Conservation (phyloP, 106 monocot genomes). For the Alisma plantagoaquatica region DNA sequence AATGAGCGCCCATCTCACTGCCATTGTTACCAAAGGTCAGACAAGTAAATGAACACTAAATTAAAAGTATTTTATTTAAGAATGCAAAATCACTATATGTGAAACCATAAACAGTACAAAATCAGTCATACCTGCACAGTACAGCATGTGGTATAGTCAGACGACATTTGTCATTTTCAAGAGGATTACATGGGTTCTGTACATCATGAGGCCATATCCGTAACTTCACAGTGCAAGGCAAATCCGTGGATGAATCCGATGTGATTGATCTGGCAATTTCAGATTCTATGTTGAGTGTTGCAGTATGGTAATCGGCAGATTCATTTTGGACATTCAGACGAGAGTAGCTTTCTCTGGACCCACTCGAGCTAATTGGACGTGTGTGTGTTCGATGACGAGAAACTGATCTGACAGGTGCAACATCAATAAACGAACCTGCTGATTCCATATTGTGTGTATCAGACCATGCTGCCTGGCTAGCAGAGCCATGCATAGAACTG, state of each 20-base stretch:
- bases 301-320: conserved; percentile 5
- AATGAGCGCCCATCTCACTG: conserved; percentile 99
- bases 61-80: background rate
- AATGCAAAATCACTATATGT: background rate
- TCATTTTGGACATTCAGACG: conserved; percentile 9
- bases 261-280: conserved; percentile 12
- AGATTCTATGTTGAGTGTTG: conserved; percentile 13
- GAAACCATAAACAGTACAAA: background rate
- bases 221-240: conserved; percentile 27
- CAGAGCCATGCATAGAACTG: conserved; percentile 4
- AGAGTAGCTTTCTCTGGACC: conserved; percentile 2
- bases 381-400: conserved; percentile 14
- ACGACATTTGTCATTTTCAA: conserved; percentile 42
- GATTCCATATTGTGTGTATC: conserved; percentile 4
- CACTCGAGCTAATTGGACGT: background rate
- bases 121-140: conserved; percentile 24
- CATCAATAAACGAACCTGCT: conserved; percentile 15
- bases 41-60: background rate
- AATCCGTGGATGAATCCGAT: conserved; percentile 22
- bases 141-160: conserved; percentile 22
- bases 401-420: conserved; percentile 10
- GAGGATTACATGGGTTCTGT: conserved; percentile 37
- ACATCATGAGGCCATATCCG: conserved; percentile 49
- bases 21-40: conserved; percentile 4
- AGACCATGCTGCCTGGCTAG: background rate